These are phyloP conservation scores for Apiotrichum gracile DNA, from an alignment of 1,284 basidiomycete species.

Conservation along the genomic window DNA sequence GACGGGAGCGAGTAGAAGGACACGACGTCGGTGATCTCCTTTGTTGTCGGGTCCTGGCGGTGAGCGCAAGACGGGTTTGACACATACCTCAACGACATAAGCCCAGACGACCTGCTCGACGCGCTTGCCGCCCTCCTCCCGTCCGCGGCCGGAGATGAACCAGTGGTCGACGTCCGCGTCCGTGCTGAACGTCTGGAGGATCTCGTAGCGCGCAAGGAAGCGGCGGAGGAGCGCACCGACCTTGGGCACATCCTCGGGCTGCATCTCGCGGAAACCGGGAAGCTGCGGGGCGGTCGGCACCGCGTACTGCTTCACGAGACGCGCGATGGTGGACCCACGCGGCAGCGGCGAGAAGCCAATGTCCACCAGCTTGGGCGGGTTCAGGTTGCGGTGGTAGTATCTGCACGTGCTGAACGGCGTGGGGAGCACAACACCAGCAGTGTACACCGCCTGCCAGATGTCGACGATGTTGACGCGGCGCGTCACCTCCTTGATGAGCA, in stretches of 20 bases:
- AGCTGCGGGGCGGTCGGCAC: slow-evolving; percentile 52
- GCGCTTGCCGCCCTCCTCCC: slow-evolving; percentile 55
- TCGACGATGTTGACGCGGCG: slow-evolving; percentile 83
- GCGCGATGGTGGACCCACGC: slow-evolving; percentile 74
- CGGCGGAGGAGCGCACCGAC: slow-evolving; percentile 69
- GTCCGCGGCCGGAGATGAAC: slow-evolving; percentile 77
- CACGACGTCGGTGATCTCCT: slow-evolving; percentile 87
- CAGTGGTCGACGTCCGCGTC: slow-evolving; percentile 81
- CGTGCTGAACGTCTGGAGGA: slow-evolving; percentile 65
- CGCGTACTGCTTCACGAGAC: slow-evolving; percentile 71
- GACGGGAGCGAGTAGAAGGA: slow-evolving; percentile 97
- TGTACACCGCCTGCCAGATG: slow-evolving; percentile 97
- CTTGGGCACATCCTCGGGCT: slow-evolving; percentile 65
- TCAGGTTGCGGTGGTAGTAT: slow-evolving; percentile 91
- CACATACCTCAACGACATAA: slow-evolving; percentile 84
- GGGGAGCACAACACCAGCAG: slow-evolving; percentile 81
- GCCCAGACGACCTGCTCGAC: slow-evolving; percentile 87
- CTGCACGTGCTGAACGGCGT: slow-evolving; percentile 80
- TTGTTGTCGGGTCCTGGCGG: slow-evolving; percentile 67
- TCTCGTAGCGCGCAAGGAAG: slow-evolving; percentile 82
- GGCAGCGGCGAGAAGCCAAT: slow-evolving; percentile 84
- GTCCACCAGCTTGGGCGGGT: slow-evolving; percentile 86
- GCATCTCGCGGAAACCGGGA: slow-evolving; percentile 81
- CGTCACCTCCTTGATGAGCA: slow-evolving; percentile 97
- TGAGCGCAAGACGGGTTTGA: not conserved